These are phyloP conservation scores for Mariannaea sp. DNA, from an alignment of 2,329 filamentous ascomycete genomes.

Conservation along the genomic window DNA sequence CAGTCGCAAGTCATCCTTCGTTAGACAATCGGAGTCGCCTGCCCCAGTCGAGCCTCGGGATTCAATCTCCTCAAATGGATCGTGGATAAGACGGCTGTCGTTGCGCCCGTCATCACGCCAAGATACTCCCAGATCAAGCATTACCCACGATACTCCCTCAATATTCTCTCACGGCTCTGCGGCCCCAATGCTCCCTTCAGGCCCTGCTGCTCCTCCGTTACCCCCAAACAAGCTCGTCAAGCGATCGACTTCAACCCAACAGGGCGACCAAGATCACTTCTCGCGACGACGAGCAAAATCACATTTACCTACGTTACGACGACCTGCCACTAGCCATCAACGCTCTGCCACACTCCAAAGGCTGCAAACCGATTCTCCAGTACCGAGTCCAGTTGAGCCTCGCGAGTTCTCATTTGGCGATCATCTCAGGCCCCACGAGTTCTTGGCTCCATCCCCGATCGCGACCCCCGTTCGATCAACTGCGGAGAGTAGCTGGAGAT, in stretches of 20 bases:
- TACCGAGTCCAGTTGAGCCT: slow-evolving; percentile 32
- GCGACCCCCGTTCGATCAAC: slow-evolving; percentile 27
- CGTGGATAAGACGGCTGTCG: slow-evolving; percentile 76
- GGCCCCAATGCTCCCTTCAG: slow-evolving; percentile 61
- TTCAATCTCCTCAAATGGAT: slow-evolving; percentile 65
- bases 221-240: slow-evolving; percentile 80
- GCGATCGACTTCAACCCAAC: slow-evolving; percentile 63
- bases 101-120: slow-evolving; percentile 67
- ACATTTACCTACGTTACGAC: slow-evolving; percentile 68
- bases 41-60: slow-evolving; percentile 55
- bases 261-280: slow-evolving; percentile 48
- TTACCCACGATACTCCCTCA: slow-evolving; percentile 68
- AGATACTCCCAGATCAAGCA: slow-evolving; percentile 67
- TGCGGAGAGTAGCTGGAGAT: slow-evolving; percentile 51
- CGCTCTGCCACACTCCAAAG: slow-evolving; percentile 72
- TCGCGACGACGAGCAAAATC: slow-evolving; percentile 59
- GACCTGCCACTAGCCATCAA: slow-evolving; percentile 80
- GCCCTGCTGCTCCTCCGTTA: slow-evolving; percentile 49
- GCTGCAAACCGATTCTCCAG: slow-evolving; percentile 42
- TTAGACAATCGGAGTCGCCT: slow-evolving; percentile 46
- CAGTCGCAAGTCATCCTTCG: slow-evolving; percentile 50
- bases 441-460: slow-evolving; percentile 37
- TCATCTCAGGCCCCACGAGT: slow-evolving; percentile 38
- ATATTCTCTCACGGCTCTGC: slow-evolving; percentile 70
- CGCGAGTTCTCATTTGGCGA: slow-evolving; percentile 46